These are phyloP conservation scores for Jackrogersella multiformis DNA, from an alignment of 495 filamentous ascomycete genomes.

Conservation along the genomic window DNA sequence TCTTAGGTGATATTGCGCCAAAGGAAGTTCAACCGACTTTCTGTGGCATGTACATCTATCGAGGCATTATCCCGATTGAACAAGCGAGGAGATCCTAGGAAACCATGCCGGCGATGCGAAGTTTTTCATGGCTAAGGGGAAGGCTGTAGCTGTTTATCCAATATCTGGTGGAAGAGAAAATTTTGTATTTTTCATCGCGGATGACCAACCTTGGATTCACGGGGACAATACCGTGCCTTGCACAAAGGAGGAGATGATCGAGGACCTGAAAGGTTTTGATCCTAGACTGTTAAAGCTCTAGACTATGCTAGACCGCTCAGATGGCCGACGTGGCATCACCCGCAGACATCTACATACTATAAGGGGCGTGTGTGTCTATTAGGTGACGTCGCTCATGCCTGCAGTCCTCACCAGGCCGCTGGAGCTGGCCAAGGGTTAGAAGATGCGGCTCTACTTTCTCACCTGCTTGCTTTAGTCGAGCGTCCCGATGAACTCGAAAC, in stretches of 20 bases:
- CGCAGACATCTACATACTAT: slow-evolving; percentile 60
- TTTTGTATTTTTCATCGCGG: slow-evolving; percentile 34
- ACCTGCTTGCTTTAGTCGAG: slow-evolving; percentile 51
- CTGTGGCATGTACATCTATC: slow-evolving; percentile 55
- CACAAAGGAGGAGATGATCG: slow-evolving; percentile 41
- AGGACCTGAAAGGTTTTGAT: slow-evolving; percentile 39
- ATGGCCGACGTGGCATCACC: slow-evolving; percentile 70
- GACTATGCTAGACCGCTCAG: slow-evolving; percentile 52
- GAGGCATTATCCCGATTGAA: slow-evolving; percentile 67
- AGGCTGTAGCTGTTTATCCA: slow-evolving; percentile 65
- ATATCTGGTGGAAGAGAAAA: slow-evolving; percentile 60
- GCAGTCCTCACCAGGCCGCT: slow-evolving; percentile 68
- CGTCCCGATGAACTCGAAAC: slow-evolving; percentile 29
- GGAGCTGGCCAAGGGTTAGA: slow-evolving; percentile 70
- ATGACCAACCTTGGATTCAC: slow-evolving; percentile 21
- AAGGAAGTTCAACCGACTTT: slow-evolving; percentile 44
- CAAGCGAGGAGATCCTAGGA: slow-evolving; percentile 55
- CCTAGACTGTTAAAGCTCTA: slow-evolving; percentile 30
- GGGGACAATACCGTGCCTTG: slow-evolving; percentile 29
- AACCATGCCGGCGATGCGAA: slow-evolving; percentile 63
- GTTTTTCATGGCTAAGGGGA: slow-evolving; percentile 62
- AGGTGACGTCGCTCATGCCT: slow-evolving; percentile 71
- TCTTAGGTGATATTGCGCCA: slow-evolving; percentile 54
- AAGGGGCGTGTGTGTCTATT: slow-evolving; percentile 61
- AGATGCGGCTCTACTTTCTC: slow-evolving; percentile 64